phyloP scores from a whole-genome alignment of 176 grass and related monocot genomes.

The Triticum monococcum region DNA sequence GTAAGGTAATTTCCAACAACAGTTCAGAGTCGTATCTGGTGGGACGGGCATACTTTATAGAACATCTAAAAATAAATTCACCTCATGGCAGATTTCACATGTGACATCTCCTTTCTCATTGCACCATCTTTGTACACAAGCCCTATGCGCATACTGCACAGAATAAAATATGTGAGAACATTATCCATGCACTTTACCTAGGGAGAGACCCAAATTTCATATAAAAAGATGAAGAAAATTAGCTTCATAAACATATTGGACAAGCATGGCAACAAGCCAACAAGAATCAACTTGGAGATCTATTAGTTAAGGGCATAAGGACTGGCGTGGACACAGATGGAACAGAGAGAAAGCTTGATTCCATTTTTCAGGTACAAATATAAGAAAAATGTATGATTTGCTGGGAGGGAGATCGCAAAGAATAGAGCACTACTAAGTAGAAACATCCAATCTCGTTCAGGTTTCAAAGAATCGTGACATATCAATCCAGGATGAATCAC shows the following conservation, averaged over 20 bases:
- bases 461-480: no score
- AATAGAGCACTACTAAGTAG: background rate
- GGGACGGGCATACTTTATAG: background rate
- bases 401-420: background rate
- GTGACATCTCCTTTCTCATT: slow-evolving; percentile 89
- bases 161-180: slow-evolving; percentile 30
- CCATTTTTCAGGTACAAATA: background rate
- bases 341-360: background rate
- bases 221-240: background rate
- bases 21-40: background rate
- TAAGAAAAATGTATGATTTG: slow-evolving; percentile 15
- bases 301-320: background rate
- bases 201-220: background rate
- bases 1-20: slow-evolving; percentile 27
- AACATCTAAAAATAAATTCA: slow-evolving; percentile 21
- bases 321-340: background rate
- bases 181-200: slow-evolving; percentile 12
- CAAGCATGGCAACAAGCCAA: background rate
- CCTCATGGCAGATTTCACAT: slow-evolving; percentile 89
- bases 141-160: slow-evolving; percentile 84
- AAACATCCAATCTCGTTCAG: background rate
- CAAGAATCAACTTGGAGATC: background rate
- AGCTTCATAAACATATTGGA: slow-evolving; percentile 5
- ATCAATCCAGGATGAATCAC: no score
- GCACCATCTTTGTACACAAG: slow-evolving; percentile 89